Evolutionary conservation across 2,329 filamentous ascomycete genomes (phyloP).

Genomic region (Paraphaeosphaeria minitans): DNA sequence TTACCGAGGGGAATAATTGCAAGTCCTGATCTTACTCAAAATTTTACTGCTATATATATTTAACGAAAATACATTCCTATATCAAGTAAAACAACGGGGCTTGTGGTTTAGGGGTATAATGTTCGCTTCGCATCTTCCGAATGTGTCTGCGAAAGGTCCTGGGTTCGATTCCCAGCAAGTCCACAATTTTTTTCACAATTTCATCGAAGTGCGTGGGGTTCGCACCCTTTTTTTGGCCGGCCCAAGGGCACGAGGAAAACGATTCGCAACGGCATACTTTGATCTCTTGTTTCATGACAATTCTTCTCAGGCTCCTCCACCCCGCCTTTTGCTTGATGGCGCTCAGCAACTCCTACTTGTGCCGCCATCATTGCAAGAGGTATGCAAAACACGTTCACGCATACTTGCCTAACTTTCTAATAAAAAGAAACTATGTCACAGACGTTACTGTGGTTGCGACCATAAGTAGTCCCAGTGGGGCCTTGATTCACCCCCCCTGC

Average conservation of each 20-base stretch:
- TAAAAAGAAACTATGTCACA: too few relatives aligned
- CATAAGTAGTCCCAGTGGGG: too few relatives aligned
- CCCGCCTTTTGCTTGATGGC: too few relatives aligned
- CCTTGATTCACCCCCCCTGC: too few relatives aligned
- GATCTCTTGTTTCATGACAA: too few relatives aligned
- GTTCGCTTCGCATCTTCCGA: slow-evolving; percentile 19
- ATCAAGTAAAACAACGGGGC: slow-evolving; percentile 5
- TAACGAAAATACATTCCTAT: background rate
- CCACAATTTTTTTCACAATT: background rate
- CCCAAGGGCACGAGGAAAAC: background rate
- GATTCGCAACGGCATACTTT: background rate
- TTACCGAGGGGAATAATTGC: too few relatives aligned
- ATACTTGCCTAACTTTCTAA: too few relatives aligned
- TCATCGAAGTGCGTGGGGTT: background rate
- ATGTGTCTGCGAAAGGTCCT: slow-evolving; percentile 22
- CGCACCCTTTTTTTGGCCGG: background rate
- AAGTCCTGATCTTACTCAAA: background rate
- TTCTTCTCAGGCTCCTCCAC: too few relatives aligned
- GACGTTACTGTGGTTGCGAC: too few relatives aligned
- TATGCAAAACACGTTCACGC: too few relatives aligned
- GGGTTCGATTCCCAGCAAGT: slow-evolving; percentile 18
- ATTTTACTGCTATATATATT: background rate
- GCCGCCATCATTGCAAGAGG: too few relatives aligned
- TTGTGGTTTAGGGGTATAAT: slow-evolving; percentile 27
- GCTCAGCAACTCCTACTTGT: too few relatives aligned